A percentile compares a stretch with the other conserved stretches of the same genome.
Evolutionary conservation across 75 land plant genomes (phyloP).

Genomic region (Pseudotsuga menziesii): DNA sequence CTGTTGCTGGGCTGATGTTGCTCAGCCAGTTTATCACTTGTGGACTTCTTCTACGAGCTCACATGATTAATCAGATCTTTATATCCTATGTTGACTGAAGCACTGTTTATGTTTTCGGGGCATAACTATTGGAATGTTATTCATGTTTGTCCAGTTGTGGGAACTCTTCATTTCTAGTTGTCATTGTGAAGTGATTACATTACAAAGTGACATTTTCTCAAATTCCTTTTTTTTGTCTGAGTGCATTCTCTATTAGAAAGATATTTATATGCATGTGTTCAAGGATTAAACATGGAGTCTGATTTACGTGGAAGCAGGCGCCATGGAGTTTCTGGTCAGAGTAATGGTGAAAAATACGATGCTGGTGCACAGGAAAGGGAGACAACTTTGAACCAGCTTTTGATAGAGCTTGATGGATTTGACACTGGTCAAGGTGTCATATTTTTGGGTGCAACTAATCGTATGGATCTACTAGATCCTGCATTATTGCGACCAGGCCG

Average conservation of each 20-base stretch:
- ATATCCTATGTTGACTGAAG: neutral
- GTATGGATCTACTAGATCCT: slow-evolving; percentile 95
- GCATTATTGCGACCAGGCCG: slow-evolving; percentile 98
- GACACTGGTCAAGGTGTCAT: slow-evolving; percentile 99
- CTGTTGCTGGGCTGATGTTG: no score
- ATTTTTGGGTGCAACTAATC: slow-evolving; percentile 93
- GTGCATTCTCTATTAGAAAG: neutral
- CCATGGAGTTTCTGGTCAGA: slow-evolving; percentile 52
- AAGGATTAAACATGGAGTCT: neutral
- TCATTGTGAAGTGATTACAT: neutral
- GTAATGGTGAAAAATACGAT: slow-evolving; percentile 47
- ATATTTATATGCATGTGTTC: neutral
- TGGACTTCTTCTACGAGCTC: no score
- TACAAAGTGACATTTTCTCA: neutral
- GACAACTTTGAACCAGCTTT: slow-evolving; percentile 91
- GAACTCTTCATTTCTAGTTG: neutral
- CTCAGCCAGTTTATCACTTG: no score
- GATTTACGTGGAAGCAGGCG: slow-evolving; percentile 48
- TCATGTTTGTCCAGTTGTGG: no score
- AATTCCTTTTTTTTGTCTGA: neutral
- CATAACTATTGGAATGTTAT: neutral
- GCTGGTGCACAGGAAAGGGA: slow-evolving; percentile 94
- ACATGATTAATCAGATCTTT: neutral
- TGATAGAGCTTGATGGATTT: slow-evolving; percentile 97
- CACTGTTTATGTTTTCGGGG: neutral